Percentiles rank a stretch among this genome's conserved stretches.
phyloP scores from a whole-genome alignment of 441 rosid genomes.

The Gossypium schwendimanii region DNA sequence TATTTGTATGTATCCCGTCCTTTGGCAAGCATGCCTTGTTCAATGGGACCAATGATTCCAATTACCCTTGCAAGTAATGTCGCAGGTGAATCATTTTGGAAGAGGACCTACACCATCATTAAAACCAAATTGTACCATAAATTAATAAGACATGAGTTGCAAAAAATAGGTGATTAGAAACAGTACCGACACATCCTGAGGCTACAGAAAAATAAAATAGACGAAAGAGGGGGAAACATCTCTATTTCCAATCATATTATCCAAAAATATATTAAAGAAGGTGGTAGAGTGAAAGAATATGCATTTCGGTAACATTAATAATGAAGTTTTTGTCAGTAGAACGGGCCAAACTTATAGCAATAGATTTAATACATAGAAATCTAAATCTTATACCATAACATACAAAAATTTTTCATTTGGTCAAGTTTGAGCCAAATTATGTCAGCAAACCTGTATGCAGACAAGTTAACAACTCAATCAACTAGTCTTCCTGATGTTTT shows the following conservation, averaged over 20 bases:
- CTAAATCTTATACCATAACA: neutral
- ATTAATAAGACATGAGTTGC: neutral
- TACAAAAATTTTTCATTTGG: neutral
- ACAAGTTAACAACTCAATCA: neutral
- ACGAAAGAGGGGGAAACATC: too few species aligned
- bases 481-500: neutral
- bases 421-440: neutral
- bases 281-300: neutral
- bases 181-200: neutral
- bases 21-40: slow-evolving; percentile 75
- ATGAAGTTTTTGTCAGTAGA: neutral
- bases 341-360: neutral
- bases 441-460: neutral
- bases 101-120: slow-evolving; percentile 59
- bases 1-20: slow-evolving; percentile 90
- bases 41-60: slow-evolving; percentile 74
- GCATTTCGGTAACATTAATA: neutral
- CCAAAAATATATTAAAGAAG: neutral
- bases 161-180: neutral
- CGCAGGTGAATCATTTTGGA: slow-evolving; percentile 96
- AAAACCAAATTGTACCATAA: slow-evolving; percentile 14
- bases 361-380: neutral
- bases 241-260: neutral
- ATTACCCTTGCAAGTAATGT: slow-evolving; percentile 84
- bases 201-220: neutral